Evolutionary conservation across 1,284 basidiomycete species (phyloP).

Genomic region (Microbotryum silenes-acaulis): DNA sequence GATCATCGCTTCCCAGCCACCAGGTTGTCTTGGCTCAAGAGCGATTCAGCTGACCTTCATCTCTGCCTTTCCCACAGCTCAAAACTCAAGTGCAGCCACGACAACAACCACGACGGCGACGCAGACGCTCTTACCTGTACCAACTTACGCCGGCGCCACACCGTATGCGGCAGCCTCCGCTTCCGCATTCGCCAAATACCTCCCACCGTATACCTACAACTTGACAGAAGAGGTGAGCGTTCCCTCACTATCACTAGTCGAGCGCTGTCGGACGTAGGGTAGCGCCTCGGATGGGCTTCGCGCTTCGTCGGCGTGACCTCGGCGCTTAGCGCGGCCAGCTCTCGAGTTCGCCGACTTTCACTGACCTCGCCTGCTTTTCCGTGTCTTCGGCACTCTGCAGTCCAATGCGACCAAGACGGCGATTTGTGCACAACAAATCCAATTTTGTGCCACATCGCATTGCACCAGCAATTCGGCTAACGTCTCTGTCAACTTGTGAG

Average conservation of each 20-base stretch:
- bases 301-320: no score
- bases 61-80: not conserved
- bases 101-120: conserved; percentile 1
- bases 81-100: not conserved
- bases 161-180: conserved; percentile 10
- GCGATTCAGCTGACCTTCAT: not conserved
- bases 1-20: not conserved
- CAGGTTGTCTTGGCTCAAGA: not conserved
- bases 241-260: no score
- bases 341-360: not conserved
- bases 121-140: conserved; percentile 1
- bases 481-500: conserved; percentile 22
- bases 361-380: not conserved
- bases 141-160: conserved; percentile 2
- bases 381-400: conserved; percentile 1
- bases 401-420: conserved; percentile 9
- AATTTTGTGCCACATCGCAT: conserved; percentile 9
- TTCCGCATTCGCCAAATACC: conserved; percentile 2
- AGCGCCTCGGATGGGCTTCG: no score
- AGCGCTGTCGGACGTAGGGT: no score
- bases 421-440: conserved; percentile 22
- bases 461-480: conserved; percentile 7
- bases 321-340: not conserved
- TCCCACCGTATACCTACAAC: conserved; percentile 23
- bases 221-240: conserved; percentile 18